Conservation (phyloP, 805 yeast species). For the Barnettozyma wickerhamii region DNA sequence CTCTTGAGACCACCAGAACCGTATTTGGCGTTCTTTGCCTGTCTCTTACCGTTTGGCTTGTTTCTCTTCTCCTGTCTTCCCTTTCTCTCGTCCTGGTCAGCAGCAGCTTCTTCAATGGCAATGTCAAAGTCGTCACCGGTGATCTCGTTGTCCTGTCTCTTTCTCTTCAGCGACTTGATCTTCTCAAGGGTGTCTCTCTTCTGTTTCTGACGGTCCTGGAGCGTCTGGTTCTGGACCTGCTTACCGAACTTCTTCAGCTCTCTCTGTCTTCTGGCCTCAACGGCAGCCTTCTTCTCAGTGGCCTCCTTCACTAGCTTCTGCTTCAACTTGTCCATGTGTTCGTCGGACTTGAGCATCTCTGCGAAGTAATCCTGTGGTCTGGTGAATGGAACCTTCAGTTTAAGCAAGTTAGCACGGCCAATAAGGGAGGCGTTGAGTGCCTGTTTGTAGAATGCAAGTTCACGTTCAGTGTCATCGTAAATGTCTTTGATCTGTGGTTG, state of each 20-base stretch:
- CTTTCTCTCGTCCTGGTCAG: conserved; percentile 37
- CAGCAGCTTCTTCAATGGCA: conserved; percentile 80
- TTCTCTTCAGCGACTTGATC: conserved; percentile 86
- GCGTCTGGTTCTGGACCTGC: conserved; percentile 90
- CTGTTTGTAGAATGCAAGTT: conserved; percentile 91
- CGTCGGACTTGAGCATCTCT: conserved; percentile 97
- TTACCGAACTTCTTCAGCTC: conserved; percentile 95
- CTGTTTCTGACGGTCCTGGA: conserved; percentile 90
- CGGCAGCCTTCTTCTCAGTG: conserved; percentile 81
- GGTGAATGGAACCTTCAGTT: conserved; percentile 78
- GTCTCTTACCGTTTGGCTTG: conserved; percentile 60
- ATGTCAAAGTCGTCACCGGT: conserved; percentile 76
- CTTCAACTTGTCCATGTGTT: conserved; percentile 94
- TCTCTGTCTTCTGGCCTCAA: conserved; percentile 92
- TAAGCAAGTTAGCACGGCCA: conserved; percentile 62
- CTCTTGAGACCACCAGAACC: conserved; percentile 80
- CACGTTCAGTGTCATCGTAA: conserved; percentile 94
- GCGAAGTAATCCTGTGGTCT: conserved; percentile 97
- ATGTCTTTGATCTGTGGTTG: conserved; percentile 75
- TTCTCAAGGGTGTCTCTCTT: conserved; percentile 87
- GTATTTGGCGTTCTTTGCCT: conserved; percentile 67
- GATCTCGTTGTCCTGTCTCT: conserved; percentile 75
- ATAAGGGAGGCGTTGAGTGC: conserved; percentile 78
- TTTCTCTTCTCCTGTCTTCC: conserved; percentile 42
- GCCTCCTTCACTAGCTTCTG: conserved; percentile 74